Evolutionary conservation across 495 filamentous ascomycete genomes (phyloP).

Genomic region (Stereocaulon alpinum): DNA sequence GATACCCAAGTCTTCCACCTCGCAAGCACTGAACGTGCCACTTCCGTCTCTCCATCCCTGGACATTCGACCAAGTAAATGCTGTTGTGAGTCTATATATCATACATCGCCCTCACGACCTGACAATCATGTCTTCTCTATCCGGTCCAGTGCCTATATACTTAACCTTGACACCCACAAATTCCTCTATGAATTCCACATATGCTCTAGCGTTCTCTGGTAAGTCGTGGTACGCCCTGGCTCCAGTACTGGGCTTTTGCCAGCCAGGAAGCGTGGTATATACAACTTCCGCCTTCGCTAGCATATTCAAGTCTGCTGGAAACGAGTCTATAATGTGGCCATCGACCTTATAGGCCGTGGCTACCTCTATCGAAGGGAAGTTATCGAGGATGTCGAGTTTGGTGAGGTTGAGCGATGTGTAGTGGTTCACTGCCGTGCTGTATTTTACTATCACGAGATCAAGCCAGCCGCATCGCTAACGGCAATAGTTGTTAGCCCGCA

Average conservation of each 20-base stretch:
- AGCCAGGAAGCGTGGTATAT: slow-evolving; percentile 69
- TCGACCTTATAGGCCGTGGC: slow-evolving; percentile 57
- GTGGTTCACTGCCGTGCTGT: slow-evolving; percentile 59
- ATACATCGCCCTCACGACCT: neutral
- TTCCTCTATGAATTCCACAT: slow-evolving; percentile 69
- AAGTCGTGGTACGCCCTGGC: slow-evolving; percentile 52
- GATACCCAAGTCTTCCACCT: no score
- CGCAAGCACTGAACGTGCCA: no score
- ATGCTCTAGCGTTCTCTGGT: slow-evolving; percentile 62
- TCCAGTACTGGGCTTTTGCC: slow-evolving; percentile 61
- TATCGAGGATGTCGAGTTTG: slow-evolving; percentile 81
- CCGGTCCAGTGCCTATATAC: slow-evolving; percentile 73
- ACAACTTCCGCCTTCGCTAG: slow-evolving; percentile 49
- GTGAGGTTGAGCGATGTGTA: slow-evolving; percentile 75
- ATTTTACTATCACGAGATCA: slow-evolving; percentile 77
- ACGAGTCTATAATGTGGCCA: slow-evolving; percentile 43
- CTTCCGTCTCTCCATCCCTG: no score
- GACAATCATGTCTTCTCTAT: slow-evolving; percentile 55
- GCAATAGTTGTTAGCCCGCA: neutral
- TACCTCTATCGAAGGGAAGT: slow-evolving; percentile 70
- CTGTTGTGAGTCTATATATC: neutral
- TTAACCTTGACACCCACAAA: slow-evolving; percentile 60
- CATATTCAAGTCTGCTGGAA: slow-evolving; percentile 60
- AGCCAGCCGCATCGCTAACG: slow-evolving; percentile 67
- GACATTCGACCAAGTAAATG: no score